A percentile compares a stretch with the other conserved stretches of the same genome.
Evolutionary conservation across 2,329 filamentous ascomycete species (phyloP).

Genomic region (Eurotiales sp.): DNA sequence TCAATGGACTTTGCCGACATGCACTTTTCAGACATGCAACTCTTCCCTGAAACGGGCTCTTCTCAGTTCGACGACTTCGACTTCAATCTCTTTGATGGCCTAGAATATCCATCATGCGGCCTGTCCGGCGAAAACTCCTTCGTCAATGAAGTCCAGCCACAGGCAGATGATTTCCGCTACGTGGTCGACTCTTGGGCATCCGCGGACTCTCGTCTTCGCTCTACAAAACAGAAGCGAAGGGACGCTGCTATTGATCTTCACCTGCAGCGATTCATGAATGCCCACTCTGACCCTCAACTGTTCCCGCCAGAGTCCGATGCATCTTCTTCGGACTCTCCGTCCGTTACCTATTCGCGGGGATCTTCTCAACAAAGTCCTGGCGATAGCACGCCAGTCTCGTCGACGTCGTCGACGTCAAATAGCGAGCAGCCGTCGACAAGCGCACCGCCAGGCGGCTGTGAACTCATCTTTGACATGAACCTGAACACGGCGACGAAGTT

Average conservation of each 20-base stretch:
- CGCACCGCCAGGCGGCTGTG: constrained; percentile 25
- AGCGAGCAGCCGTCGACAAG: constrained; percentile 15
- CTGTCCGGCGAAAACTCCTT: not conserved
- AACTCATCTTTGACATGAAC: constrained; percentile 41
- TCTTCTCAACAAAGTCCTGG: constrained; percentile 20
- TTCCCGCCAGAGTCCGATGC: constrained; percentile 30
- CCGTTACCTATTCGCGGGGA: constrained; percentile 23
- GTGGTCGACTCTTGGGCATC: constrained; percentile 26
- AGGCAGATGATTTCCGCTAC: constrained; percentile 15
- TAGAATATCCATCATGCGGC: not conserved
- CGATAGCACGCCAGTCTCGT: constrained; percentile 17
- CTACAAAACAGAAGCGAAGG: constrained; percentile 38
- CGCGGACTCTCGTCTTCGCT: constrained; percentile 29
- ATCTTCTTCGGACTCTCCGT: constrained; percentile 29
- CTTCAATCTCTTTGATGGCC: not conserved
- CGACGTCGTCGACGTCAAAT: constrained; percentile 13
- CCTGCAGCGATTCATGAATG: constrained; percentile 35
- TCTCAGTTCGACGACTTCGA: not conserved
- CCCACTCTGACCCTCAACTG: constrained; percentile 18
- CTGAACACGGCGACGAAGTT: constrained; percentile 41
- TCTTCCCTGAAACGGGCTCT: constrained; percentile 1
- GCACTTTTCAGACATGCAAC: constrained; percentile 7
- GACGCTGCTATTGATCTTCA: constrained; percentile 41
- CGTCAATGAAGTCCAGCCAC: not conserved
- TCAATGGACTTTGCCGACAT: not conserved